These are phyloP conservation scores for Arabidopsis thaliana DNA, from an alignment of 345 rosid genomes.

Conservation along the genomic window DNA sequence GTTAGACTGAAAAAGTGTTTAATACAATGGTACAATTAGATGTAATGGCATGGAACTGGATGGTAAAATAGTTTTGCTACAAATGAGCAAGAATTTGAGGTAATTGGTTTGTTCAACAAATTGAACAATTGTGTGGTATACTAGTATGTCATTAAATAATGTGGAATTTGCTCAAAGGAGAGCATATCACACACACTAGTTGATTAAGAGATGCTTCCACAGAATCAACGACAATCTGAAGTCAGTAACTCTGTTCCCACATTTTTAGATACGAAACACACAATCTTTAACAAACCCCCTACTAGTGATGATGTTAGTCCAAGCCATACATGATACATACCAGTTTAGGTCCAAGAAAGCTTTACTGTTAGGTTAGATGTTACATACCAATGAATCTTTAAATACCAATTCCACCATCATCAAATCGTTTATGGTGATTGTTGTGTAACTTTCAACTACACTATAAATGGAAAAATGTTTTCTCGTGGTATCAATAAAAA, in stretches of 20 bases:
- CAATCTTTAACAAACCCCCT: background rate
- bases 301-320: background rate
- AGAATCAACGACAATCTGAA: slow-evolving; percentile 1
- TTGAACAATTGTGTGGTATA: too few relatives aligned
- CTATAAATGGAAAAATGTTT: slow-evolving; percentile 21
- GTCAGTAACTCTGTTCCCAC: slow-evolving; percentile 8
- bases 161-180: background rate
- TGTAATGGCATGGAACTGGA: too few relatives aligned
- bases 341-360: slow-evolving; percentile 4
- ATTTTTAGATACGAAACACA: background rate
- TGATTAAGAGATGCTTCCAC: background rate
- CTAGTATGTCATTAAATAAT: too few relatives aligned
- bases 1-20: too few relatives aligned
- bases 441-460: slow-evolving; percentile 15
- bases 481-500: slow-evolving; percentile 12
- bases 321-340: background rate
- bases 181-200: background rate
- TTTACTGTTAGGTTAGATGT: slow-evolving; percentile 22
- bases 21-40: too few relatives aligned
- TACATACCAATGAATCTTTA: slow-evolving; percentile 12
- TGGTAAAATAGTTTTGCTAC: too few relatives aligned
- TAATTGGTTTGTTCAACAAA: too few relatives aligned
- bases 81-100: too few relatives aligned
- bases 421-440: slow-evolving; percentile 6
- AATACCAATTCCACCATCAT: background rate